Base-by-base conservation (phyloP, 495 filamentous ascomycete species). In the Xylaria intraflava region DNA sequence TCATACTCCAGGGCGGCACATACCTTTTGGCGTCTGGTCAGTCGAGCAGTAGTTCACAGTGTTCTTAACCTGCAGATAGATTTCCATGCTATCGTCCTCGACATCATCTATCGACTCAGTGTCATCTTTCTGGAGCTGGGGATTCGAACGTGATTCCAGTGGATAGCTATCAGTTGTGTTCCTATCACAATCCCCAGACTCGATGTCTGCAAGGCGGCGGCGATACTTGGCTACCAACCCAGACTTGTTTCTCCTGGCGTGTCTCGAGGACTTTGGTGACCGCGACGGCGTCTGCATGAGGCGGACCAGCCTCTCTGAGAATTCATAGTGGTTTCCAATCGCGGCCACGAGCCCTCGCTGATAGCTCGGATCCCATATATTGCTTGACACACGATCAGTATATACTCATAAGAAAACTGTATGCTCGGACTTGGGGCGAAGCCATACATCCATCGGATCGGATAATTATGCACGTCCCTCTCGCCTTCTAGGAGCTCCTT, bases 331-430 rank as follows among this genome's bases (percentile, higher is more conserved):
- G 19, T 70, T 64, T 17, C 80, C 74, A 27, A 86, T 65, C 11
- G 65, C 44, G 44, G 68, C 71, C 30, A 89, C 75, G 1, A 74
- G 60, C 0, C 77, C 70, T 31, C 66, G 72, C 55, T 90, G 85
- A 26, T 70, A 62, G 55, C 83, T 78, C 9, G 86, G 86, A 43
- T 75, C 68, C 84, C 85, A 91, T n/a, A 90, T 78, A 57, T 89
- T 86, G 49, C 83, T 86, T 51, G 33, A 31, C 10, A 26, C 6
- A 17, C 2, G 27, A 12, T 58, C 30, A 60, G 61, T 36, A 29
- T 59, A 33, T 62, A 5, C 20, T 48, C 41, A 51, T 49, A 35
- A 10, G 36, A 26, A 27, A 20, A 35, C n/a, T n/a, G n/a, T 12
- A 6, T 30, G 6, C 30, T 12, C 0, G 3, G n/a, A 24, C 1